Percentiles rank a stretch among this genome's conserved stretches.
Evolutionary conservation across 129 eudicot species (phyloP).

Genomic region (Helianthus tuberosus): DNA sequence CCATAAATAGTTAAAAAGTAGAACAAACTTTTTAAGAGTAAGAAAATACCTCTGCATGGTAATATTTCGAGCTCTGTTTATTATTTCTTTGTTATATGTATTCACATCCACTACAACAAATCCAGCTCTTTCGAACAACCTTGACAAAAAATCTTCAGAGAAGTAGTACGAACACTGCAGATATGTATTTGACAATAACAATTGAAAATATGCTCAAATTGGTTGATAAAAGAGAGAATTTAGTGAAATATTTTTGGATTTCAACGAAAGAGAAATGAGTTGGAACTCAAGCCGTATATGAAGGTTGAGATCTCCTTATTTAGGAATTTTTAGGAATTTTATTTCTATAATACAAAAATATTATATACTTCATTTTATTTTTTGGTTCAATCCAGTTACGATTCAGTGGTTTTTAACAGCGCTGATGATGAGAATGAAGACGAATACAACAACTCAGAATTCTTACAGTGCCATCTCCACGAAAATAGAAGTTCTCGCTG

Average conservation of each 20-base stretch:
- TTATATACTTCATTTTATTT: background rate
- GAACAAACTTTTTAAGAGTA: background rate
- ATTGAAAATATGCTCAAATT: background rate
- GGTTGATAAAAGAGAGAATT: background rate
- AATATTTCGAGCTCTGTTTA: constrained; percentile 50
- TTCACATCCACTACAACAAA: constrained; percentile 50
- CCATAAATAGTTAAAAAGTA: background rate
- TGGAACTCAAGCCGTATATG: background rate
- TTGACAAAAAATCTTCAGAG: constrained; percentile 59
- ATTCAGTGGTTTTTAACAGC: background rate
- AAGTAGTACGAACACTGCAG: constrained; percentile 62
- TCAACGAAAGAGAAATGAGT: background rate
- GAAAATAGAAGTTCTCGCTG: constrained; percentile 59
- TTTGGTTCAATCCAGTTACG: background rate
- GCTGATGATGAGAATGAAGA: background rate
- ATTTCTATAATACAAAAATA: constrained; percentile 1
- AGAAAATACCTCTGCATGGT: constrained; percentile 50
- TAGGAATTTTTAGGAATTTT: background rate
- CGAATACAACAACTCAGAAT: background rate
- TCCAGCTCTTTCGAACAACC: constrained; percentile 43
- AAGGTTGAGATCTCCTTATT: background rate
- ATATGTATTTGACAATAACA: background rate
- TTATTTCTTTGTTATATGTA: constrained; percentile 52
- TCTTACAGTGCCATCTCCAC: constrained; percentile 80
- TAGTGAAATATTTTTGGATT: background rate